Evolutionary conservation across 2,329 filamentous ascomycete genomes (phyloP).

Genomic region (Fusarium poae): DNA sequence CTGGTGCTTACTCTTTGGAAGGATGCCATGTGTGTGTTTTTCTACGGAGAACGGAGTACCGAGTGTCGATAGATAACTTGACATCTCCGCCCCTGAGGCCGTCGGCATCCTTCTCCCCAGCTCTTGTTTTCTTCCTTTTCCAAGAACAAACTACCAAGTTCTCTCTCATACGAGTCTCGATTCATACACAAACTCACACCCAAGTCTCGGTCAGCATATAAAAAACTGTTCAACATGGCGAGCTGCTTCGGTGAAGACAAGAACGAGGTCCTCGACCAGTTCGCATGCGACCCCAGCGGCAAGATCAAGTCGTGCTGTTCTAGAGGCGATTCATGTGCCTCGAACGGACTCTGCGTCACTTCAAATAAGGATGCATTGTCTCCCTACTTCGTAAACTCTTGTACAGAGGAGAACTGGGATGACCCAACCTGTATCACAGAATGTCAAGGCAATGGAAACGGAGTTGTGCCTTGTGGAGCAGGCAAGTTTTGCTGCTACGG

Average conservation of each 20-base stretch:
- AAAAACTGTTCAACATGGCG: background rate
- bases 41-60: background rate
- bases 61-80: background rate
- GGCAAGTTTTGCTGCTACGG: slow-evolving; percentile 4
- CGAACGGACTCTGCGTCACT: background rate
- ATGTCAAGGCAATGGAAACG: background rate
- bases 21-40: background rate
- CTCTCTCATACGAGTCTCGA: background rate
- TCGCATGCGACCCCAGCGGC: background rate
- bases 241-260: slow-evolving; percentile 4
- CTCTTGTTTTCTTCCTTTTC: background rate
- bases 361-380: background rate
- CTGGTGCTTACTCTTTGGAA: slow-evolving; percentile 6
- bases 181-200: background rate
- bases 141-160: too few relatives aligned
- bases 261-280: background rate
- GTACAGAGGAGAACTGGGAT: slow-evolving; percentile 1
- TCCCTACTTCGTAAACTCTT: background rate
- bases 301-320: background rate
- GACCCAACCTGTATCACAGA: background rate
- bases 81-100: slow-evolving; percentile 1
- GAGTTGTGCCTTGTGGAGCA: background rate
- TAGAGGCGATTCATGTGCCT: background rate
- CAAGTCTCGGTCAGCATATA: background rate
- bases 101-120: background rate